phyloP scores from a whole-genome alignment of 345 rosid genomes.

The Erysimum cheiranthoides region DNA sequence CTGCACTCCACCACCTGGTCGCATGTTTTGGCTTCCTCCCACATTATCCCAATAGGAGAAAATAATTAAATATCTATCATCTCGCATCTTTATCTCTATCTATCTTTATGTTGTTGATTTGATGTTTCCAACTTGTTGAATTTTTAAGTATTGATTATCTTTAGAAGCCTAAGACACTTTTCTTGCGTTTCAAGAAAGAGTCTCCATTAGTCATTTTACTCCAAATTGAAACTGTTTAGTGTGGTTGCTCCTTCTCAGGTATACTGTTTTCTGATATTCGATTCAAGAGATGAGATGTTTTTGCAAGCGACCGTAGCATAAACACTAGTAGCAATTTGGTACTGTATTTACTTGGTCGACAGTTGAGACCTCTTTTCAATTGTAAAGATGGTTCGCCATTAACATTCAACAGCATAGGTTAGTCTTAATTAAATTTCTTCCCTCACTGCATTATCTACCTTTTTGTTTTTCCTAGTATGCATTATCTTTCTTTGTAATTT shows the following conservation, averaged over 20 bases:
- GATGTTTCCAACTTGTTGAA: no score
- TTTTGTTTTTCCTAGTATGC: no score
- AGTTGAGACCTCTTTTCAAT: neutral
- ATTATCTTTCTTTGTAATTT: neutral
- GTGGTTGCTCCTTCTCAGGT: neutral
- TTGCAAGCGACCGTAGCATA: neutral
- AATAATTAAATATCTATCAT: no score
- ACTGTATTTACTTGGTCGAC: neutral
- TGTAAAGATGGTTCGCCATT: neutral
- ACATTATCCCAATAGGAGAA: neutral
- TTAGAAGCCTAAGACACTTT: neutral
- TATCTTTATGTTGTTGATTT: neutral
- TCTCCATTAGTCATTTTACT: neutral
- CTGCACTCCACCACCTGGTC: neutral
- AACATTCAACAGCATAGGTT: neutral
- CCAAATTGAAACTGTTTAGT: neutral
- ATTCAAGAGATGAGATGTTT: neutral
- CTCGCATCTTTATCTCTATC: neutral
- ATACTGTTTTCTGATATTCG: neutral
- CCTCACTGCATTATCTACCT: neutral
- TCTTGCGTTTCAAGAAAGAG: neutral
- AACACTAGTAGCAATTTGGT: neutral
- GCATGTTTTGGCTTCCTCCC: conserved; percentile 17
- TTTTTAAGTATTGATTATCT: no score
- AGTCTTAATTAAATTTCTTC: neutral